Evolutionary conservation across 192 early-diverging fungal genomes (phyloP).

Genomic region (Linnemannia exigua): DNA sequence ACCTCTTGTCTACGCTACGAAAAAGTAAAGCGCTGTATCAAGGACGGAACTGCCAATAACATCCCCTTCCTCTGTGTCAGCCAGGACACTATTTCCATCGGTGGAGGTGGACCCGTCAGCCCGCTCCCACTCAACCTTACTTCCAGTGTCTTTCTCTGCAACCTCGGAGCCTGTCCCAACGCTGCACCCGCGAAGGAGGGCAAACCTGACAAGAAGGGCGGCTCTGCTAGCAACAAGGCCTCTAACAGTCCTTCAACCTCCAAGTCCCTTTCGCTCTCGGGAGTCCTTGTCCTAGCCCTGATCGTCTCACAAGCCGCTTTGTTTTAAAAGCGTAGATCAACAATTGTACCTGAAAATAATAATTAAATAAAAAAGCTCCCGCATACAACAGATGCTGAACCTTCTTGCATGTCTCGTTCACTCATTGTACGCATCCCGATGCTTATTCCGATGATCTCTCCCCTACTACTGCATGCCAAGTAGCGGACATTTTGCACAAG

Average conservation of each 20-base stretch:
- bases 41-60: slow-evolving; percentile 5
- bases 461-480: too few species aligned
- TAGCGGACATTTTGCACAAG: not conserved
- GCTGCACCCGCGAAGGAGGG: slow-evolving; percentile 19
- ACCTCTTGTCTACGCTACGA: slow-evolving; percentile 37
- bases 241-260: not conserved
- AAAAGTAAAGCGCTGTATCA: slow-evolving; percentile 34
- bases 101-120: slow-evolving; percentile 16
- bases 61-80: slow-evolving; percentile 34
- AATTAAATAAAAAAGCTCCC: not conserved
- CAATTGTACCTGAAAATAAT: not conserved
- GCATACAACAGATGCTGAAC: not conserved
- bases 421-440: not conserved
- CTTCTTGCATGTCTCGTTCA: not conserved
- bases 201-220: slow-evolving; percentile 19
- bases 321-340: slow-evolving; percentile 1
- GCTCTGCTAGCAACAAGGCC: not conserved
- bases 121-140: slow-evolving; percentile 26
- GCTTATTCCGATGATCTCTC: not conserved
- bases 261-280: not conserved
- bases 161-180: slow-evolving; percentile 15
- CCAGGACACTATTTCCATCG: slow-evolving; percentile 23
- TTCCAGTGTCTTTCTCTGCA: slow-evolving; percentile 15
- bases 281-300: slow-evolving; percentile 21
- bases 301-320: slow-evolving; percentile 8